Percentiles rank a stretch among this genome's conserved stretches.
Evolutionary conservation across 768 basidiomycete species (phyloP).

Genomic region (Postia placenta): DNA sequence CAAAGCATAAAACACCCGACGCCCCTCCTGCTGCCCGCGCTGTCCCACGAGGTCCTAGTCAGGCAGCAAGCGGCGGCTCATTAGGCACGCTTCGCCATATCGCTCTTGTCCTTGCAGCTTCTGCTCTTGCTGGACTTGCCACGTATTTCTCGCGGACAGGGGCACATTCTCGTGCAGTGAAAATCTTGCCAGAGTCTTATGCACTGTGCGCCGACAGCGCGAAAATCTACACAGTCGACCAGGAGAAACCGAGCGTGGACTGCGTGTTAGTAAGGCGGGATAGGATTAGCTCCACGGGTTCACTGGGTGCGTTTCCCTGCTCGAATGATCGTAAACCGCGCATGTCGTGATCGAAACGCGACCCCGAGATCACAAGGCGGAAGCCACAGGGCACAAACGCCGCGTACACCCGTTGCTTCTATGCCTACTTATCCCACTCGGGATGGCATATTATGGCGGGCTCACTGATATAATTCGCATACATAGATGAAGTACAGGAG

Average conservation of each 20-base stretch:
- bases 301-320: conserved; percentile 34
- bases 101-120: conserved; percentile 10
- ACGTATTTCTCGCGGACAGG: conserved; percentile 3
- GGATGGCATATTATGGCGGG: no score
- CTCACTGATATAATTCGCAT: no score
- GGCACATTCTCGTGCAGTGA: not conserved
- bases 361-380: not conserved
- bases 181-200: conserved; percentile 32
- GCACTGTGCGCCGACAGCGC: conserved; percentile 47
- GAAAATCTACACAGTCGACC: conserved; percentile 69
- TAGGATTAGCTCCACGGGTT: conserved; percentile 42
- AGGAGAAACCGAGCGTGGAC: conserved; percentile 41
- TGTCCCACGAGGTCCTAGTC: no score
- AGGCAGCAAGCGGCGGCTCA: no score
- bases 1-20: no score
- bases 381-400: not conserved
- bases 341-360: not conserved
- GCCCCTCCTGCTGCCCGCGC: no score
- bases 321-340: no score
- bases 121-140: conserved; percentile 11
- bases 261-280: conserved; percentile 53
- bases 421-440: not conserved
- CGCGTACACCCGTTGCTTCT: not conserved
- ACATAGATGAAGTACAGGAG: conserved; percentile 14
- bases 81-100: conserved; percentile 1